phyloP scores from a whole-genome alignment of 2,329 filamentous ascomycete species.

The Sporothrix dimorphospora region DNA sequence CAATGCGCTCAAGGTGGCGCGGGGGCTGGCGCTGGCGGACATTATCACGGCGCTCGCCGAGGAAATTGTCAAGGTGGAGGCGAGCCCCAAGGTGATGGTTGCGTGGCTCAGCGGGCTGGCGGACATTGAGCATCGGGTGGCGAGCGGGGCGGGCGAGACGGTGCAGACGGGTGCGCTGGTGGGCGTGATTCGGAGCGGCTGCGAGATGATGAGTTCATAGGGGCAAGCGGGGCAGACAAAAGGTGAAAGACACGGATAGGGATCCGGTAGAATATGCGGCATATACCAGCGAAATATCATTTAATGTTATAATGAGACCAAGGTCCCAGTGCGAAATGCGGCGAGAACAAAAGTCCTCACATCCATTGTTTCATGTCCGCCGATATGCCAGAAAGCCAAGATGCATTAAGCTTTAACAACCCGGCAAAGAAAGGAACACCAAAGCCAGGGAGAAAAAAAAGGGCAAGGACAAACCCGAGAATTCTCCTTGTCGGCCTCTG shows the following conservation, averaged over 20 bases:
- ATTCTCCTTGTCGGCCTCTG: background rate
- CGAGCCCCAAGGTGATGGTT: slow-evolving; percentile 83
- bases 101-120: slow-evolving; percentile 89
- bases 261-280: background rate
- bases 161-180: slow-evolving; percentile 94
- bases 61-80: slow-evolving; percentile 79
- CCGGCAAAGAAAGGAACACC: background rate
- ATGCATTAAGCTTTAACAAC: background rate
- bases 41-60: slow-evolving; percentile 87
- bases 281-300: slow-evolving; percentile 11
- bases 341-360: background rate
- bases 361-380: too few relatives aligned
- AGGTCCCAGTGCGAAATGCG: background rate
- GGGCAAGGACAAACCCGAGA: background rate
- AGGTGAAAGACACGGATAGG: background rate
- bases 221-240: too few relatives aligned
- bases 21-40: slow-evolving; percentile 89
- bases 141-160: slow-evolving; percentile 81
- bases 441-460: background rate
- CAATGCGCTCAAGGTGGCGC: slow-evolving; percentile 80
- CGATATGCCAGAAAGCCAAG: too few relatives aligned
- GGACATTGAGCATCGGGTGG: slow-evolving; percentile 88
- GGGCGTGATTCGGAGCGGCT: slow-evolving; percentile 83
- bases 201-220: slow-evolving; percentile 63
- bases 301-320: background rate